Conservation (phyloP, 2,329 filamentous ascomycete species). For the Colletotrichum simmondsii region DNA sequence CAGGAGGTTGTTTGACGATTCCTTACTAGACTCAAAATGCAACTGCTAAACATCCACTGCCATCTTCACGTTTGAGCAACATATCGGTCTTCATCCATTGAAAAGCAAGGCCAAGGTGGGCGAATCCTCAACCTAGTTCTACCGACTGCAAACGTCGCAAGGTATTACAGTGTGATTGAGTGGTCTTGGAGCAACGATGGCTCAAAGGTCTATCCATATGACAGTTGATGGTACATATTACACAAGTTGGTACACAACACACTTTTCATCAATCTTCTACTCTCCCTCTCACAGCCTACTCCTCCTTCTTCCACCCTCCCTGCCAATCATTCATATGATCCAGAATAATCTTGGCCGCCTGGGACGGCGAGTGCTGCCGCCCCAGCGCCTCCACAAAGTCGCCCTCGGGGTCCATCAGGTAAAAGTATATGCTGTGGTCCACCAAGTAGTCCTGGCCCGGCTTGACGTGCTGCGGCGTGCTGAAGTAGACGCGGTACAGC, state of each 20-base stretch:
- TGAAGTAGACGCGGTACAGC: constrained; percentile 96
- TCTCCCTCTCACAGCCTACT: not conserved
- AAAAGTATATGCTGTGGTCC: constrained; percentile 99
- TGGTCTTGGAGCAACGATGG: constrained; percentile 20
- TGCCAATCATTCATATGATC: constrained; percentile 81
- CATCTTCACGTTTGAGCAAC: too few species aligned
- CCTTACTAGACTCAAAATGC: too few species aligned
- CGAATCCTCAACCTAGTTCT: not conserved
- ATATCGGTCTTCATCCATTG: too few species aligned
- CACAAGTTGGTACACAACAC: constrained; percentile 1
- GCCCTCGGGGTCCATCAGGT: constrained; percentile 97
- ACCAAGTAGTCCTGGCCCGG: constrained; percentile 97
- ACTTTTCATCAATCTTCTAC: too few species aligned
- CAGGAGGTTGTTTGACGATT: too few species aligned
- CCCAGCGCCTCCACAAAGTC: constrained; percentile 98
- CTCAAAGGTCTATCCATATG: constrained; percentile 28
- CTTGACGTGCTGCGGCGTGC: constrained; percentile 87
- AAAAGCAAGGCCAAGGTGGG: too few species aligned
- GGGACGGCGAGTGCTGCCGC: constrained; percentile 89
- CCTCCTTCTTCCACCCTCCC: constrained; percentile 37
- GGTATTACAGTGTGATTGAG: constrained; percentile 32
- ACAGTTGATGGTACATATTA: constrained; percentile 33
- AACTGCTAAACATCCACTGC: too few species aligned
- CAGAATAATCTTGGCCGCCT: constrained; percentile 84
- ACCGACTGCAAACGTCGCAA: not conserved